Percentiles rank a stretch among this genome's conserved stretches.
phyloP scores from a whole-genome alignment of 2,329 filamentous ascomycete genomes.

The Chaetoscypha palmicola region DNA sequence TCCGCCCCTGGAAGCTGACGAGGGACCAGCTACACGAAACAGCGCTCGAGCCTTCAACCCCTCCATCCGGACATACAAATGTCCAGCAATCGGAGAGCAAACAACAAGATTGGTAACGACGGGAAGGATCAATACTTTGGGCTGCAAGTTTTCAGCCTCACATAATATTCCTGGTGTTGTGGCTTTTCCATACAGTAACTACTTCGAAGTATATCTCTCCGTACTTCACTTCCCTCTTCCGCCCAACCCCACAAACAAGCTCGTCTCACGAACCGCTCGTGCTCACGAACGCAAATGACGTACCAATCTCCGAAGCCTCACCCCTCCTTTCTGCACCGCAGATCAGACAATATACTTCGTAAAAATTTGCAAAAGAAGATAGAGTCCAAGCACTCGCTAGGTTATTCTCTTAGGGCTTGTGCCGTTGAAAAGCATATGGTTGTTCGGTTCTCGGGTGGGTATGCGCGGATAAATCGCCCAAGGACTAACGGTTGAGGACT shows the following conservation, averaged over 20 bases:
- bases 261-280: not conserved
- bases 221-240: not conserved
- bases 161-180: not conserved
- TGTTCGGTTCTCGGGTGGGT: constrained; percentile 4
- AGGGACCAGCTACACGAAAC: not conserved
- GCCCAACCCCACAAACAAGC: not conserved
- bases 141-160: constrained; percentile 8
- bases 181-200: no score
- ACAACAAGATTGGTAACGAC: not conserved
- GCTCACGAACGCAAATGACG: not conserved
- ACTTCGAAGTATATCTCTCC: not conserved
- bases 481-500: not conserved
- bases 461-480: constrained; percentile 4
- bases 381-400: not conserved
- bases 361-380: not conserved
- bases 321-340: not conserved
- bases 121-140: not conserved
- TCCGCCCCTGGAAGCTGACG: not conserved
- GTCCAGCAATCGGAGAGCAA: constrained; percentile 3
- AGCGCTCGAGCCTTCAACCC: not conserved
- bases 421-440: constrained; percentile 1
- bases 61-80: constrained; percentile 1
- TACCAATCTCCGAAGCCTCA: not conserved
- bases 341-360: no score
- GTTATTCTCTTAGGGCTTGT: not conserved